phyloP scores from a whole-genome alignment of 2,329 filamentous ascomycete species.

The Claviceps sp. region DNA sequence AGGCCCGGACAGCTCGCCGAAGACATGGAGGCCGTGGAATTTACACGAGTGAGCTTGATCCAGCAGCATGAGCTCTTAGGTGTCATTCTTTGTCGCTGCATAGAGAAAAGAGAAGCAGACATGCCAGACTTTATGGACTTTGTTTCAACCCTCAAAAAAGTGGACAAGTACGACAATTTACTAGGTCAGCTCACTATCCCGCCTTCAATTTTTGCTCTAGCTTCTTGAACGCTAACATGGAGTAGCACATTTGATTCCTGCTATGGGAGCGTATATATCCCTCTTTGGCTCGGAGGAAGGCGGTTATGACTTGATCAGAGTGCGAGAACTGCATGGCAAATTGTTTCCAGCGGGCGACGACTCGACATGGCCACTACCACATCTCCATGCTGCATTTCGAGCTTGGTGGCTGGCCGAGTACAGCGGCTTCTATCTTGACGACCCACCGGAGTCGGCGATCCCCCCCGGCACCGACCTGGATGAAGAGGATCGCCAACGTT shows the following conservation, averaged over 20 bases:
- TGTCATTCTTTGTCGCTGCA: slow-evolving; percentile 63
- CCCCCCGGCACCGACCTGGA: slow-evolving; percentile 49
- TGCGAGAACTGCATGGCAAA: slow-evolving; percentile 54
- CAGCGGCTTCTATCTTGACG: slow-evolving; percentile 75
- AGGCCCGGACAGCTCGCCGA: slow-evolving; percentile 40
- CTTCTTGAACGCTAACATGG: background rate
- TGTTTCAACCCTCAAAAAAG: slow-evolving; percentile 50
- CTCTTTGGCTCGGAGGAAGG: slow-evolving; percentile 68
- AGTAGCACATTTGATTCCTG: slow-evolving; percentile 66
- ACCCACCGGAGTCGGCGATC: slow-evolving; percentile 44
- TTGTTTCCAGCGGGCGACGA: slow-evolving; percentile 55
- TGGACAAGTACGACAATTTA: slow-evolving; percentile 63
- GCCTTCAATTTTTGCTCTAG: slow-evolving; percentile 1
- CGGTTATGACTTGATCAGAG: slow-evolving; percentile 51
- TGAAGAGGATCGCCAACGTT: slow-evolving; percentile 54
- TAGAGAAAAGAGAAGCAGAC: slow-evolving; percentile 61
- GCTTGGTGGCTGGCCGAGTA: slow-evolving; percentile 91
- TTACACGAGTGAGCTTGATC: slow-evolving; percentile 65
- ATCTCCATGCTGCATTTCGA: slow-evolving; percentile 64
- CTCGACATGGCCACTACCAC: slow-evolving; percentile 56
- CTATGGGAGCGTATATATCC: slow-evolving; percentile 62
- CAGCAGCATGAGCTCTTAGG: slow-evolving; percentile 84
- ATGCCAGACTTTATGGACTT: slow-evolving; percentile 62
- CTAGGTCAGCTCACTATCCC: slow-evolving; percentile 26
- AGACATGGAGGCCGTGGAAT: slow-evolving; percentile 63